Conservation (phyloP, 2,329 filamentous ascomycete genomes). For the Claviceps sp. region DNA sequence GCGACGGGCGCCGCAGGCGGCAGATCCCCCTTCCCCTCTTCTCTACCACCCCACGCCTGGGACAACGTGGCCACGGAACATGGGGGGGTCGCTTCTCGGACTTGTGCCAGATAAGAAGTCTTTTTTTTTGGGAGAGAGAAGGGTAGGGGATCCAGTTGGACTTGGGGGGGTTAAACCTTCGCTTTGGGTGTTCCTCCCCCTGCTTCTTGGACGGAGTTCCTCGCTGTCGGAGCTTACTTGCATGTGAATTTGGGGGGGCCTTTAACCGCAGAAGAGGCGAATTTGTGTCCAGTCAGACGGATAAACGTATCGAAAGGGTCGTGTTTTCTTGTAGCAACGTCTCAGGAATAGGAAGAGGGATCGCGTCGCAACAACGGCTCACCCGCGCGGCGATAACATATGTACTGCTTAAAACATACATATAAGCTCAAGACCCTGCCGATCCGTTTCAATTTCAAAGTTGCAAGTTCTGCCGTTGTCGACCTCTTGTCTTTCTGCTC, state of each 20-base stretch:
- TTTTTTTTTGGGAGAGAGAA: not conserved
- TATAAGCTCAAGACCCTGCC: not conserved
- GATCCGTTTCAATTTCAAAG: not conserved
- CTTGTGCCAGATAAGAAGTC: not conserved
- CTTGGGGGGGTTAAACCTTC: no score
- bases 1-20: no score
- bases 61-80: not conserved
- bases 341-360: not conserved
- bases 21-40: no score
- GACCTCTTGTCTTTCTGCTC: not conserved
- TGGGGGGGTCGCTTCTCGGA: not conserved
- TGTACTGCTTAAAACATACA: not conserved
- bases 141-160: no score
- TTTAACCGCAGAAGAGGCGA: not conserved
- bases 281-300: not conserved
- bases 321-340: not conserved
- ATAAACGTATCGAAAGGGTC: not conserved
- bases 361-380: no score
- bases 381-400: not conserved
- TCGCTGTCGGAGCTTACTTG: not conserved
- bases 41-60: not conserved
- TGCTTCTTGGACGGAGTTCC: not conserved
- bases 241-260: not conserved
- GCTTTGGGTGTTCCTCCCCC: no score
- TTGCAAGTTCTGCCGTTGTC: not conserved